phyloP scores from a whole-genome alignment of 2,329 filamentous ascomycete species.

The Calonectria pseudoturangicola region DNA sequence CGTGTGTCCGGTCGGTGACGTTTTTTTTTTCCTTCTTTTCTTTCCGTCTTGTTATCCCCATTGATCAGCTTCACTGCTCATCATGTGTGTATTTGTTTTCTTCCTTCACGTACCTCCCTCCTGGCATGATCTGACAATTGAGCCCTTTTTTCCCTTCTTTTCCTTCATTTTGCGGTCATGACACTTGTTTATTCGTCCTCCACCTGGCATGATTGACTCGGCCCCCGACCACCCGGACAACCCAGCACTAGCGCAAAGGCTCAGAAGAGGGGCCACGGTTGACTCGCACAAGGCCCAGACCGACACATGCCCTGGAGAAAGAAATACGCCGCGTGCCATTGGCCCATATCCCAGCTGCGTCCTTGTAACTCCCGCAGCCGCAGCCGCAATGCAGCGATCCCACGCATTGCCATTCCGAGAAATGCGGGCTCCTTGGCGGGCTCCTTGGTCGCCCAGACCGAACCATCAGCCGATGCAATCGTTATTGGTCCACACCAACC shows the following conservation, averaged over 20 bases:
- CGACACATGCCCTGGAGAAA: constrained; percentile 34
- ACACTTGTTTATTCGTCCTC: background rate
- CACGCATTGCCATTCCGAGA: constrained; percentile 30
- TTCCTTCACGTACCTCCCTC: background rate
- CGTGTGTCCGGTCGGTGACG: constrained; percentile 3
- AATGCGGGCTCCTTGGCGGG: constrained; percentile 24
- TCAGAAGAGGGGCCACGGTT: constrained; percentile 29
- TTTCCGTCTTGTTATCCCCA: background rate
- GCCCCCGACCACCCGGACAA: constrained; percentile 26
- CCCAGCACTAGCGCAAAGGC: constrained; percentile 32
- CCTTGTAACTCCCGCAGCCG: constrained; percentile 11
- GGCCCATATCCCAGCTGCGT: constrained; percentile 27
- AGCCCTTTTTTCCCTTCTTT: background rate
- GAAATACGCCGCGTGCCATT: constrained; percentile 51
- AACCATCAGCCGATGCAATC: constrained; percentile 9
- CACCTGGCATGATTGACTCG: constrained; percentile 28
- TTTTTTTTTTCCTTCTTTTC: background rate
- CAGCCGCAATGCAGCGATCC: constrained; percentile 26
- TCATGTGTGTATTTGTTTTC: background rate
- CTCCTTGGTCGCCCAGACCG: background rate
- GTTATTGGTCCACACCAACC: constrained; percentile 20
- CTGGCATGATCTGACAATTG: constrained; percentile 2
- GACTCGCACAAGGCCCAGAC: constrained; percentile 35
- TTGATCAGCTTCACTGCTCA: background rate
- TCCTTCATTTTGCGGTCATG: background rate